phyloP scores from a whole-genome alignment of 257 asterid genomes.

The Anisodus acutangulus region DNA sequence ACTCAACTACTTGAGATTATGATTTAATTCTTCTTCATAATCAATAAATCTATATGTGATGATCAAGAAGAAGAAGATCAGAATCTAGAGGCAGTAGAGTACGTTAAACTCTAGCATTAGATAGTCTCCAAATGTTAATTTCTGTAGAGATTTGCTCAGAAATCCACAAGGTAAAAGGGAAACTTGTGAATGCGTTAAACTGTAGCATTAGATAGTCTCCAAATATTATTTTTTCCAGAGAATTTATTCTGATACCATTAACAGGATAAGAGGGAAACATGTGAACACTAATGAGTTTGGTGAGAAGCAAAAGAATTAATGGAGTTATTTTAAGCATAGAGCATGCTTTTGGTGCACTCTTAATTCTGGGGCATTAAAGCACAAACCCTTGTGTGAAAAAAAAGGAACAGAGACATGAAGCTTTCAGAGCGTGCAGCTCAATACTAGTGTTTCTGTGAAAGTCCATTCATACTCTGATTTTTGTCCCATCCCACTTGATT shows the following conservation, averaged over 20 bases:
- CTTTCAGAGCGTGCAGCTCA: slow-evolving; percentile 11
- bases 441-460: not conserved
- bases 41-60: not conserved
- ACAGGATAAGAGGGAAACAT: no score
- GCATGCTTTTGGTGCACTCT: not conserved
- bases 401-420: not conserved
- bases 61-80: not conserved
- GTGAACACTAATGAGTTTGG: not conserved
- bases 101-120: not conserved
- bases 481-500: not conserved
- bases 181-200: not conserved
- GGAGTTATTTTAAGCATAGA: not conserved
- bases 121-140: not conserved
- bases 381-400: not conserved
- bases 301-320: not conserved
- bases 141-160: not conserved
- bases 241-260: no score
- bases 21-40: not conserved
- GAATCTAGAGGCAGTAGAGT: not conserved
- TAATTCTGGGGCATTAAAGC: not conserved
- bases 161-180: not conserved
- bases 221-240: not conserved
- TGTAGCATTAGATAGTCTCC: not conserved
- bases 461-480: not conserved
- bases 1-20: not conserved